Base-by-base conservation (phyloP, 306 rosid genomes). In the Quercus parvula region DNA sequence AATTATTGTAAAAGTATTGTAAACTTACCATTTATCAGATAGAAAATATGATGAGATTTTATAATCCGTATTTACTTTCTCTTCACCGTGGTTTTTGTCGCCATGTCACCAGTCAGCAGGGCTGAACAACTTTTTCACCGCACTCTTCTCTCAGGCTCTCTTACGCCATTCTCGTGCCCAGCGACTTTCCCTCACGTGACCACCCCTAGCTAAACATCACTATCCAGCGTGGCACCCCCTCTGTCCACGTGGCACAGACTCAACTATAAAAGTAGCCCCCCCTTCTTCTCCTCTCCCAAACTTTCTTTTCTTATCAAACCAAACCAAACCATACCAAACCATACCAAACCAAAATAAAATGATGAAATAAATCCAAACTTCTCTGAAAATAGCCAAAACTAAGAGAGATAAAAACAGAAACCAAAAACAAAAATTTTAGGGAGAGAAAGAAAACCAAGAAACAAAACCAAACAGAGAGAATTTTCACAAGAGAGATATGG, bases 401-500 rank as follows among this genome's bases (percentile, higher is more conserved):
- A 1, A 1, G 38, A 73, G 35, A 46, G 72, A 61, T 12, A 5
- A 27, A 57, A 7, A 3, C 24, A 9, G 55, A 15, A 33, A 0
- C 28, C 4, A 69, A 30, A 73, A 55, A 75, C 54, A 52, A 71
- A 27, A 38, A 24, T 75, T 82, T 78, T 78, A 84, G 85, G 74
- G 77, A 82, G 80, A 86, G 82, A 79, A 9, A 61, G 5, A 61
- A n/a, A 56, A 41, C 19, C 4, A 73, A 56, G 22, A 46, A 38
- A 7, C 10, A 38, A 38, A 38, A 38, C 46, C 10, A 7, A 38
- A 38, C 2, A 35, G 61, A 56, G 41, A 54, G 20, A 51, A 24
- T 3, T 75, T 78, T 46, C 78, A 64, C 58, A 22, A 33, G 31
- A 70, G 73, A 56, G 20, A 25, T 77, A 96, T 96, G 98, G 92